phyloP scores from a whole-genome alignment of 768 basidiomycete species.

The Termitomyces sp. region DNA sequence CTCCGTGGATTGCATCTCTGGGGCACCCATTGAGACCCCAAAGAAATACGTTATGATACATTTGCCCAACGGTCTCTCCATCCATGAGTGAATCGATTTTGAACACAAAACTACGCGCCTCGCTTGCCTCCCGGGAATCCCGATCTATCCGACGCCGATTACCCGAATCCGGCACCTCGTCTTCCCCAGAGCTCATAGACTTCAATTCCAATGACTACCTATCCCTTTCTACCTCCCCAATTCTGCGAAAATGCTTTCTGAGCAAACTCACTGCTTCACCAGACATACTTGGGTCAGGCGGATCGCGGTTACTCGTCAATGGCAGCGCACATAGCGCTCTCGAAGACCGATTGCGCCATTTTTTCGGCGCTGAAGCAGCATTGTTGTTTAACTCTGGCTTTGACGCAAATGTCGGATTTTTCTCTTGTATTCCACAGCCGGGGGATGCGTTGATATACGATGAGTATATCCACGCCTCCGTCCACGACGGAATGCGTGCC shows the following conservation, averaged over 20 bases:
- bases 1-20: background rate
- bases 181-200: constrained; percentile 40
- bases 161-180: constrained; percentile 45
- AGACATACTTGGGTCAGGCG: constrained; percentile 80
- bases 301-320: constrained; percentile 82
- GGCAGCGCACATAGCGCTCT: constrained; percentile 64
- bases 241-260: constrained; percentile 57
- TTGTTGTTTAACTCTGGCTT: constrained; percentile 91
- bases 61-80: background rate
- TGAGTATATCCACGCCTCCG: constrained; percentile 85
- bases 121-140: constrained; percentile 59
- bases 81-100: constrained; percentile 19
- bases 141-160: constrained; percentile 69
- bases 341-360: constrained; percentile 60
- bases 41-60: background rate
- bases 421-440: constrained; percentile 70
- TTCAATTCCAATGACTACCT: constrained; percentile 95
- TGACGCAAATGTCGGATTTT: constrained; percentile 89
- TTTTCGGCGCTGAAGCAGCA: constrained; percentile 60
- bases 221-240: constrained; percentile 60
- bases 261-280: constrained; percentile 40
- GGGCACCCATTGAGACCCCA: background rate
- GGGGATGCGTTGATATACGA: constrained; percentile 81
- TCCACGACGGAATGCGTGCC: constrained; percentile 85
- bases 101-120: constrained; percentile 35